Evolutionary conservation across 2,329 filamentous ascomycete species (phyloP).

Genomic region (Claviceps spartinae): DNA sequence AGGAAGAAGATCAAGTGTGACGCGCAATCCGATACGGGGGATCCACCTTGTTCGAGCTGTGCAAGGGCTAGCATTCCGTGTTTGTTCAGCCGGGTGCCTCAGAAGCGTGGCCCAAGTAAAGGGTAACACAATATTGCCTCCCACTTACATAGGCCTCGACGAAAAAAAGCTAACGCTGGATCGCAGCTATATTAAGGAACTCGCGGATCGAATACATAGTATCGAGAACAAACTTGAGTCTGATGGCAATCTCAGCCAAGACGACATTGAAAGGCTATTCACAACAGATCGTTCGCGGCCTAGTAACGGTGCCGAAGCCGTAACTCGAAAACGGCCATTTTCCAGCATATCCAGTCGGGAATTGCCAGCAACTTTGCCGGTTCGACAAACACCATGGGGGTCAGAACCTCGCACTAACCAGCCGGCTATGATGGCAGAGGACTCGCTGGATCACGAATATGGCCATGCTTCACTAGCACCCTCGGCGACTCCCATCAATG

Average conservation of each 20-base stretch:
- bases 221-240: constrained; percentile 65
- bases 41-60: constrained; percentile 70
- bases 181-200: constrained; percentile 72
- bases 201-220: constrained; percentile 70
- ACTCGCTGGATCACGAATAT: constrained; percentile 19
- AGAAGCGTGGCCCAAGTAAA: constrained; percentile 83
- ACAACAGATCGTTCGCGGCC: constrained; percentile 19
- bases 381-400: constrained; percentile 32
- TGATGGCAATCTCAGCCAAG: constrained; percentile 29
- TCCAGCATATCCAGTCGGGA: constrained; percentile 32
- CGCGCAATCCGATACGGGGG: constrained; percentile 58
- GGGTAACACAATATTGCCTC: constrained; percentile 36
- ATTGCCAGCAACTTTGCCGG: constrained; percentile 25
- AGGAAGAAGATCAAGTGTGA: constrained; percentile 87
- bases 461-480: constrained; percentile 31
- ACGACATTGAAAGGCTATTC: constrained; percentile 32
- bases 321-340: constrained; percentile 32
- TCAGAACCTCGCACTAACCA: constrained; percentile 33
- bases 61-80: constrained; percentile 62
- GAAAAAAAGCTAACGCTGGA: constrained; percentile 4
- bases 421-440: constrained; percentile 24
- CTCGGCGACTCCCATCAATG: constrained; percentile 27
- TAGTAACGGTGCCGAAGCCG: constrained; percentile 16
- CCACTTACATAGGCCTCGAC: background rate
- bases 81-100: constrained; percentile 74